Conservation (phyloP, 805 yeast species). For the Candida morakotiae region DNA sequence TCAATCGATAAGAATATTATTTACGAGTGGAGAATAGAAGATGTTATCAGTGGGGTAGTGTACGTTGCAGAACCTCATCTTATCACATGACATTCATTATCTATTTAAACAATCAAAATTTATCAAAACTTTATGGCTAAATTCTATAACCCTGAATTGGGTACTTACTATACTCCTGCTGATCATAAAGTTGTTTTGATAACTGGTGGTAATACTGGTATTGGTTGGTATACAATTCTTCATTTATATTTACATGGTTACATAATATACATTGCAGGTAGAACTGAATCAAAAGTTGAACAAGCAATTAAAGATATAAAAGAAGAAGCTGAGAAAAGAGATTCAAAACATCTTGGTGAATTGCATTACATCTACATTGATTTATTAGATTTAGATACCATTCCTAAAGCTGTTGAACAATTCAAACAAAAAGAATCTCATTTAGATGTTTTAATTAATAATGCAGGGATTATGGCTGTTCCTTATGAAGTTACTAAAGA, state of each 20-base stretch:
- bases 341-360: slow-evolving; percentile 39
- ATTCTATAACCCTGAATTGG: slow-evolving; percentile 25
- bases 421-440: slow-evolving; percentile 21
- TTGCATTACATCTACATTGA: slow-evolving; percentile 53
- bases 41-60: no score
- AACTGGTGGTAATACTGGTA: slow-evolving; percentile 40
- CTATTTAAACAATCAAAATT: no score
- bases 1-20: no score
- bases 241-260: slow-evolving; percentile 40
- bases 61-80: no score
- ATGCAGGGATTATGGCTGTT: slow-evolving; percentile 41
- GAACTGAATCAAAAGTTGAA: slow-evolving; percentile 27
- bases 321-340: slow-evolving; percentile 26
- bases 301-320: slow-evolving; percentile 31
- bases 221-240: slow-evolving; percentile 37
- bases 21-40: no score
- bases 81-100: no score
- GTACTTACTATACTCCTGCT: slow-evolving; percentile 25
- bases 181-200: slow-evolving; percentile 28
- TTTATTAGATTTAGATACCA: slow-evolving; percentile 35
- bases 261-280: slow-evolving; percentile 32
- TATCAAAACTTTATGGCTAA: no score
- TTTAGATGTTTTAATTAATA: slow-evolving; percentile 32
- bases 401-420: slow-evolving; percentile 22
- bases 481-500: slow-evolving; percentile 33